These are phyloP conservation scores for Aspergillus fructus DNA, from an alignment of 2,329 filamentous ascomycete genomes.

Conservation along the genomic window DNA sequence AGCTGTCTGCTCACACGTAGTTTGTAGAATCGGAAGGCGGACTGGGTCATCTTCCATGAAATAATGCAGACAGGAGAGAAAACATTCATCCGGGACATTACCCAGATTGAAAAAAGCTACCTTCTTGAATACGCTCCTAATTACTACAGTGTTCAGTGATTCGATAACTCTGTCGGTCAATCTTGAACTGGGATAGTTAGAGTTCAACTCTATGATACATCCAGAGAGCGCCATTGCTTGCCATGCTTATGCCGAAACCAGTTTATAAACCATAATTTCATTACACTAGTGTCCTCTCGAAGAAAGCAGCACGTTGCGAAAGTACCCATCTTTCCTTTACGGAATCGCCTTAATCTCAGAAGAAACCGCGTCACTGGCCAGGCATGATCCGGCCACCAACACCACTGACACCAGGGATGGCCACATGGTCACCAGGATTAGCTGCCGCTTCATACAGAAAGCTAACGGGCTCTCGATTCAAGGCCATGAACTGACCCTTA, in stretches of 20 bases:
- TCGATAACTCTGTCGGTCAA: slow-evolving; percentile 13
- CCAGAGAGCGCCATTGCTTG: not conserved
- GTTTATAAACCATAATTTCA: not conserved
- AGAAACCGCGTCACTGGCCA: slow-evolving; percentile 36
- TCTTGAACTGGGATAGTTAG: slow-evolving; percentile 6
- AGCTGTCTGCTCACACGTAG: slow-evolving; percentile 12
- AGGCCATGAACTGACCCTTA: slow-evolving; percentile 87
- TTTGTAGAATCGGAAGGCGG: slow-evolving; percentile 75
- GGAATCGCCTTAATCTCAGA: not conserved
- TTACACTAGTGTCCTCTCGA: not conserved
- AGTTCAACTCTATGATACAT: slow-evolving; percentile 11
- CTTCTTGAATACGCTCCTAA: slow-evolving; percentile 82
- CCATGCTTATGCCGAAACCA: not conserved
- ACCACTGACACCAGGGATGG: slow-evolving; percentile 45
- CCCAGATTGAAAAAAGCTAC: slow-evolving; percentile 93
- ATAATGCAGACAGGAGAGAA: slow-evolving; percentile 86
- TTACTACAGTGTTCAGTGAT: slow-evolving; percentile 66
- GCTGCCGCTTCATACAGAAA: slow-evolving; percentile 93
- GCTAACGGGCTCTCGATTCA: slow-evolving; percentile 77
- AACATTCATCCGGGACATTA: slow-evolving; percentile 85
- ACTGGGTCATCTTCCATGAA: slow-evolving; percentile 96
- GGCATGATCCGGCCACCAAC: slow-evolving; percentile 41
- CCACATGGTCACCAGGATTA: slow-evolving; percentile 79
- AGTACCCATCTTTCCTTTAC: not conserved
- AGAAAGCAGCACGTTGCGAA: not conserved